Conservation (phyloP, 495 filamentous ascomycete genomes). For the Pyrenula aspistea region DNA sequence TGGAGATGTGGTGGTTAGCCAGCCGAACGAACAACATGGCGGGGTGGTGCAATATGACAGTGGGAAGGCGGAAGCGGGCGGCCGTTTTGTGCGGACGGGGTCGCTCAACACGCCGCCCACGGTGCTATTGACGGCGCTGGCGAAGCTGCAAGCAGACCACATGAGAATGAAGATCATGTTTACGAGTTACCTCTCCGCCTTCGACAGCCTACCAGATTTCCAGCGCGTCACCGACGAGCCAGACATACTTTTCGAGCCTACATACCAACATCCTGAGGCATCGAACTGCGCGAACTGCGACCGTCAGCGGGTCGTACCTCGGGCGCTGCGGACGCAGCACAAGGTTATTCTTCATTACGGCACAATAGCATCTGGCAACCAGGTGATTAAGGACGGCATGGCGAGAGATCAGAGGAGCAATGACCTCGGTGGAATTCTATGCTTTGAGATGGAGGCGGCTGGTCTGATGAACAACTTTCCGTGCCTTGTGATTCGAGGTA, state of each 20-base stretch:
- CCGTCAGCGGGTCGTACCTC: neutral
- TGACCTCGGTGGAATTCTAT: slow-evolving; percentile 7
- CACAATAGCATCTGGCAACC: slow-evolving; percentile 27
- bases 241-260: slow-evolving; percentile 12
- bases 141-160: neutral
- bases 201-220: neutral
- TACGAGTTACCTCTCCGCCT: neutral
- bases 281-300: slow-evolving; percentile 9
- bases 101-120: slow-evolving; percentile 15
- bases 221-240: neutral
- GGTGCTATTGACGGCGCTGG: slow-evolving; percentile 5
- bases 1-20: slow-evolving; percentile 15
- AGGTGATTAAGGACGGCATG: slow-evolving; percentile 21
- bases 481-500: slow-evolving; percentile 20
- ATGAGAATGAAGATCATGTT: neutral
- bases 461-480: slow-evolving; percentile 18
- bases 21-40: slow-evolving; percentile 1
- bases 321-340: neutral
- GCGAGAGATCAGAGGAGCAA: slow-evolving; percentile 14
- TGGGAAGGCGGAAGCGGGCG: slow-evolving; percentile 6
- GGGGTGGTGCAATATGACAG: slow-evolving; percentile 16
- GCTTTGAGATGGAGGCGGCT: slow-evolving; percentile 25
- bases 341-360: slow-evolving; percentile 21
- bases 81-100: slow-evolving; percentile 16
- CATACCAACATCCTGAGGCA: slow-evolving; percentile 8